Conservation (phyloP, 2,329 filamentous ascomycete genomes). For the Colletotrichum nymphaeae region DNA sequence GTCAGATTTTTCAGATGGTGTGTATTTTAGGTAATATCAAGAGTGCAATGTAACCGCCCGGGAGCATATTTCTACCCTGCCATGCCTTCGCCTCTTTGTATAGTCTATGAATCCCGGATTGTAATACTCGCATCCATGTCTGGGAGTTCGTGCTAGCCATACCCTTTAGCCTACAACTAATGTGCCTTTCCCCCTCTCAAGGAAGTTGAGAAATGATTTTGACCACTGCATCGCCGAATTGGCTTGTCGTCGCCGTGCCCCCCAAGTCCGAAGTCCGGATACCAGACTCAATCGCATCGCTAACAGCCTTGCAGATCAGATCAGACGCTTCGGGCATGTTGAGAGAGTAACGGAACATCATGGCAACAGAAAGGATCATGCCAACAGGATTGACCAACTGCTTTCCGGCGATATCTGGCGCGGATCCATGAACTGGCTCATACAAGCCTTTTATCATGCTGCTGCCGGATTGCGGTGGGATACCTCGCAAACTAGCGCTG, state of each 20-base stretch:
- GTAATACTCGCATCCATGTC: neutral
- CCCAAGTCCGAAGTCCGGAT: neutral
- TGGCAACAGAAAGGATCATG: conserved; percentile 75
- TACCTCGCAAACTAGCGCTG: conserved; percentile 85
- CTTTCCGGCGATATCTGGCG: conserved; percentile 79
- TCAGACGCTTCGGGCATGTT: neutral
- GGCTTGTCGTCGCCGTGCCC: neutral
- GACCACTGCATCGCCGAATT: neutral
- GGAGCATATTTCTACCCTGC: neutral
- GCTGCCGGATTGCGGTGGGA: conserved; percentile 76
- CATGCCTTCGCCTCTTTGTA: neutral
- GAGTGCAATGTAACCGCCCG: neutral
- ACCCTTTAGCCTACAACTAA: neutral
- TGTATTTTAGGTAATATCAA: neutral
- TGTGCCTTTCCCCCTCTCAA: neutral
- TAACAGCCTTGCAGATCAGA: neutral
- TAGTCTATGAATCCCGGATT: neutral
- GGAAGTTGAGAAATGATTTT: neutral
- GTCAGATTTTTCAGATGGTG: neutral
- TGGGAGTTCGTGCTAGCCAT: neutral
- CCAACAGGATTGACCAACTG: conserved; percentile 79
- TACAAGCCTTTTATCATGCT: conserved; percentile 92
- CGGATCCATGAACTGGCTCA: conserved; percentile 87
- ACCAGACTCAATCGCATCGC: neutral
- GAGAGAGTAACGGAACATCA: conserved; percentile 77